Evolutionary conservation across 2,329 filamentous ascomycete species (phyloP).

Genomic region (Monosporascus sp.): DNA sequence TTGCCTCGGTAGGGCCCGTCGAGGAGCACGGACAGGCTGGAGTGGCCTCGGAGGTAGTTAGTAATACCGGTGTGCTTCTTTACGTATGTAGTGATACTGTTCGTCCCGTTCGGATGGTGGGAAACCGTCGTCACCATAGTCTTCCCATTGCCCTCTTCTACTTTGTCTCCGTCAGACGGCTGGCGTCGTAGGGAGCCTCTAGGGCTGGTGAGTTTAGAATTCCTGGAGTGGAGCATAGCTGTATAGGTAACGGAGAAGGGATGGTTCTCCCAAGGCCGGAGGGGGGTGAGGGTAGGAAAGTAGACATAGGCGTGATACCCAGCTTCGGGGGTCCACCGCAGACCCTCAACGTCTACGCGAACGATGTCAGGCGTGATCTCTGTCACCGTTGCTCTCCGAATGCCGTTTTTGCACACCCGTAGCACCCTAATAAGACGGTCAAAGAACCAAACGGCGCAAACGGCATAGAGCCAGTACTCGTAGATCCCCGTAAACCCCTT

Average conservation of each 20-base stretch:
- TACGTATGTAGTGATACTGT: slow-evolving; percentile 6
- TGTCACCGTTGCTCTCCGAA: slow-evolving; percentile 31
- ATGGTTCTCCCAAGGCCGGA: slow-evolving; percentile 47
- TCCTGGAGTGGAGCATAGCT: slow-evolving; percentile 1
- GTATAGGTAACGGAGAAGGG: slow-evolving; percentile 42
- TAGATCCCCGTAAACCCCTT: slow-evolving; percentile 5
- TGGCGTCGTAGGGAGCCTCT: neutral
- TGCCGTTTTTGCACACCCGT: slow-evolving; percentile 33
- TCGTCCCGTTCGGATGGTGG: neutral
- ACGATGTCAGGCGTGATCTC: slow-evolving; percentile 29
- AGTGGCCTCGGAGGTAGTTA: neutral
- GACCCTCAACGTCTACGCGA: slow-evolving; percentile 36
- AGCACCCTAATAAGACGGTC: slow-evolving; percentile 38
- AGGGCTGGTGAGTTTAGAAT: neutral
- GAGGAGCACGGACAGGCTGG: slow-evolving; percentile 1
- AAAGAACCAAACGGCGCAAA: slow-evolving; percentile 28
- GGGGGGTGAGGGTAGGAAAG: slow-evolving; percentile 40
- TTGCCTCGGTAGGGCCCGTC: slow-evolving; percentile 8
- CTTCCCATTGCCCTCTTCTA: neutral
- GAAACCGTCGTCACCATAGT: neutral
- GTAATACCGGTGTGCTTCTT: slow-evolving; percentile 4
- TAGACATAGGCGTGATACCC: slow-evolving; percentile 40
- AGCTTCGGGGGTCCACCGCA: slow-evolving; percentile 27
- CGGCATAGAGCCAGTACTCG: slow-evolving; percentile 17
- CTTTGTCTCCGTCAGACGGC: neutral